These are phyloP conservation scores for Lyophyllum decastes DNA, from an alignment of 768 basidiomycete genomes.

Conservation along the genomic window DNA sequence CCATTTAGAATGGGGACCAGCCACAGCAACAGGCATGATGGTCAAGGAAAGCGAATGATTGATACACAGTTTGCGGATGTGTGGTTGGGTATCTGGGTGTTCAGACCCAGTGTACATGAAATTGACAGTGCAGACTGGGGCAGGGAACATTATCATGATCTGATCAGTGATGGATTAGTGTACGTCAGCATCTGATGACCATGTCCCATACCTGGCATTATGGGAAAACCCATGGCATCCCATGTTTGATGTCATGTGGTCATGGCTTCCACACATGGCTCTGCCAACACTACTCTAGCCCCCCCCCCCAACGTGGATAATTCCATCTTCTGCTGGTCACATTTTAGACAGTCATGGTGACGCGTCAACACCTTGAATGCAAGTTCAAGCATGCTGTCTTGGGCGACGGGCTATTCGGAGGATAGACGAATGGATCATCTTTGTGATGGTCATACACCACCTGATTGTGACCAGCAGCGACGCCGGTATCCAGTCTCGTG, in stretches of 20 bases:
- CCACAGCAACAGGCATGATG: background rate
- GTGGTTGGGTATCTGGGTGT: background rate
- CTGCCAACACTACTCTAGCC: slow-evolving; percentile 3
- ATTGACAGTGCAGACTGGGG: too few relatives aligned
- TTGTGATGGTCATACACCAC: too few relatives aligned
- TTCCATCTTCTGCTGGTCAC: too few relatives aligned
- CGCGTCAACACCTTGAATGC: too few relatives aligned
- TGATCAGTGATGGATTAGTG: background rate
- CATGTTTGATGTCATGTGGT: background rate
- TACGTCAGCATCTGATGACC: background rate
- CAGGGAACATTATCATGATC: background rate
- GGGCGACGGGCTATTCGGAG: too few relatives aligned
- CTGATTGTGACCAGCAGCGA: too few relatives aligned
- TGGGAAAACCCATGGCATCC: background rate
- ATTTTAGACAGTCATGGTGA: too few relatives aligned
- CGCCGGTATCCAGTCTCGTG: too few relatives aligned
- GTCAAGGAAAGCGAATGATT: background rate
- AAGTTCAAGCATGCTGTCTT: too few relatives aligned
- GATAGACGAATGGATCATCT: too few relatives aligned
- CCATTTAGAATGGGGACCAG: background rate
- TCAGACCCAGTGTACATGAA: background rate
- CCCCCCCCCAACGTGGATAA: too few relatives aligned
- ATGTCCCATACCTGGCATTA: background rate
- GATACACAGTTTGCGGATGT: background rate
- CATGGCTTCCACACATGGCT: slow-evolving; percentile 1